These are phyloP conservation scores for Vitis labrusca DNA, from an alignment of 164 flowering plant genomes.

Conservation along the genomic window DNA sequence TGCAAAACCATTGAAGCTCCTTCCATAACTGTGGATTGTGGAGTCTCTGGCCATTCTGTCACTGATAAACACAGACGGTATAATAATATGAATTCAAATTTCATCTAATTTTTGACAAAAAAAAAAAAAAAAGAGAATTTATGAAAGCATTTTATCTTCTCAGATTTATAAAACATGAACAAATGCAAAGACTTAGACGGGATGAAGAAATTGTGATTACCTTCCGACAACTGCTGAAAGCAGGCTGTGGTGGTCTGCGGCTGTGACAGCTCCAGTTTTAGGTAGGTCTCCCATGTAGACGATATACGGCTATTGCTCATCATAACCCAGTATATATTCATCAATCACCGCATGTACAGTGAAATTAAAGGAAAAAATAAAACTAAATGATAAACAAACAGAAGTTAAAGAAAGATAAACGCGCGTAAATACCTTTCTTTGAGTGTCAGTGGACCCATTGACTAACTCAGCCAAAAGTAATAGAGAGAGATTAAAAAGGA, in stretches of 20 bases:
- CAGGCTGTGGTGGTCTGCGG: conserved; percentile 37
- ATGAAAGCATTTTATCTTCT: neutral
- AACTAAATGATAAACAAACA: neutral
- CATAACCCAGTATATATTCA: neutral
- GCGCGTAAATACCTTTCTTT: conserved; percentile 25
- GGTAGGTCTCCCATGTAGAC: conserved; percentile 62
- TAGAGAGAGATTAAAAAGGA: conserved; percentile 4
- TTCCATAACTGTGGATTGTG: conserved; percentile 55
- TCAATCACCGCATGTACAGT: neutral
- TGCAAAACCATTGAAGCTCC: conserved; percentile 70
- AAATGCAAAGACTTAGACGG: neutral
- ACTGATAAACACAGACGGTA: conserved; percentile 21
- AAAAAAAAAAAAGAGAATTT: neutral
- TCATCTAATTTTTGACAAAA: neutral
- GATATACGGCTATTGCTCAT: conserved; percentile 41
- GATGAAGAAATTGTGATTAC: conserved; percentile 21
- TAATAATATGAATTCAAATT: too few relatives aligned
- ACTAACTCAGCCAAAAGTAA: conserved; percentile 5
- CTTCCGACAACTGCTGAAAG: conserved; percentile 41
- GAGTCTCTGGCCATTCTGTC: conserved; percentile 47
- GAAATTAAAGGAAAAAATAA: neutral
- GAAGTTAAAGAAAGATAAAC: neutral
- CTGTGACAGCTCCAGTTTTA: neutral
- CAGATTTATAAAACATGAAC: neutral
- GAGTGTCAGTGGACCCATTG: conserved; percentile 18